Evolutionary conservation across 441 rosid genomes (phyloP).

Genomic region (Adansonia gregorii): DNA sequence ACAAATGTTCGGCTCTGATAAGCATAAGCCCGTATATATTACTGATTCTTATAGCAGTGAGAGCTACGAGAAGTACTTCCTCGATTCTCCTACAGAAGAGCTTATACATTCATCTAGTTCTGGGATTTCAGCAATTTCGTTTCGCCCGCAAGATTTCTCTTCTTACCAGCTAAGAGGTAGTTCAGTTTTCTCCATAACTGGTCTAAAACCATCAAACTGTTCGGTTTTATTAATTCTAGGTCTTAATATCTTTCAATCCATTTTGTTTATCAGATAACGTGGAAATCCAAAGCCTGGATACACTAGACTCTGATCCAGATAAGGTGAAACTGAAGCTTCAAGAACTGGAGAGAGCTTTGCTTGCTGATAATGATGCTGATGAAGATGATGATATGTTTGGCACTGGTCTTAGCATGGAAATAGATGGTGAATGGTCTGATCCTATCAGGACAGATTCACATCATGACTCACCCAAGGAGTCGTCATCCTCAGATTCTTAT

Average conservation of each 20-base stretch:
- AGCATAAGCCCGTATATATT: constrained; percentile 52
- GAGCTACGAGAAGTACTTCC: constrained; percentile 84
- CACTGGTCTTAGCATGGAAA: constrained; percentile 63
- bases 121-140: constrained; percentile 56
- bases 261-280: constrained; percentile 44
- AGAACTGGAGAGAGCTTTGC: constrained; percentile 86
- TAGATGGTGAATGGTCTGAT: constrained; percentile 79
- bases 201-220: constrained; percentile 42
- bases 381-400: constrained; percentile 51
- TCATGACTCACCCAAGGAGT: constrained; percentile 86
- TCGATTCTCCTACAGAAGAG: constrained; percentile 76
- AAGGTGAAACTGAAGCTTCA: constrained; percentile 73
- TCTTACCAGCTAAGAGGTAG: constrained; percentile 52
- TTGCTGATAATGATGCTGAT: constrained; percentile 53
- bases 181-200: constrained; percentile 50
- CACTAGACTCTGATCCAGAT: constrained; percentile 57
- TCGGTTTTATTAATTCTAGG: constrained; percentile 39
- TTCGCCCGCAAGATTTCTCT: constrained; percentile 44
- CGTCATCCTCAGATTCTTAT: constrained; percentile 76
- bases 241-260: constrained; percentile 44
- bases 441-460: constrained; percentile 45
- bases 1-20: constrained; percentile 54
- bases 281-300: constrained; percentile 53
- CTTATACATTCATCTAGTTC: constrained; percentile 57
- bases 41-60: constrained; percentile 63